Evolutionary conservation across 2,329 filamentous ascomycete genomes (phyloP), one percentile per base, ranked within the genome.

Genomic region (Ophiosphaerella korrae): DNA sequence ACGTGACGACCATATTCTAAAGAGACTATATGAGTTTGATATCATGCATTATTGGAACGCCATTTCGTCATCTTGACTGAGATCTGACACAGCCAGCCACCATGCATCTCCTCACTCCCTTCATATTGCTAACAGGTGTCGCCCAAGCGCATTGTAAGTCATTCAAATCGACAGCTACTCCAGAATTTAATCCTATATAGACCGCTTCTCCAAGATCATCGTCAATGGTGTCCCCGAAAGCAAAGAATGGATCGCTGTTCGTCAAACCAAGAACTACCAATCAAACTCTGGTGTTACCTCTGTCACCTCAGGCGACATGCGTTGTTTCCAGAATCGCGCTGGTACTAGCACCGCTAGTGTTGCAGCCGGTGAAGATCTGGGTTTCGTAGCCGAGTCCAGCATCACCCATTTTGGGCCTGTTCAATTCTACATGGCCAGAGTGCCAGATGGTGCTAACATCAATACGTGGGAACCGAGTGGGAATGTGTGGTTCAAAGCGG

Each of bases 381-480:
- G 71, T n/a, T 79, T 80, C 68, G 75, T 75, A 13, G 74, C 76
- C 12, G 73, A 74, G 36, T 55, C 77, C 1, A 69, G 71, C 26
- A 71, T 82, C 1, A 76, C 74, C 24, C 82, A 85, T 67, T 76
- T 80, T 51, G 82, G 82, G 2, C 82, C 81, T 13, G 79, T 80
- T 2, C 70, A 82, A 55, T 81, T 80, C 2, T 84, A 84, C 61
- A 74, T 84, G 50, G 82, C 82, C 59, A 82, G 81, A 63, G 80
- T 67, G 13, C 69, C 69, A 2, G 60, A 62, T 24, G 51, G 50
- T 29, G 55, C 55, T 9, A 52, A 66, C 37, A 57, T 67, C 14
- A 64, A 65, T 33, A 63, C 61, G 2, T 71, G 67, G 67, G 62
- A 68, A 37, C 52, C 60, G 2, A 29, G 52, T 8, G 68, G 67